Evolutionary conservation across 2,329 filamentous ascomycete species (phyloP), one percentile per base, ranked within the genome.

Genomic region (Fusarium bulbicola): DNA sequence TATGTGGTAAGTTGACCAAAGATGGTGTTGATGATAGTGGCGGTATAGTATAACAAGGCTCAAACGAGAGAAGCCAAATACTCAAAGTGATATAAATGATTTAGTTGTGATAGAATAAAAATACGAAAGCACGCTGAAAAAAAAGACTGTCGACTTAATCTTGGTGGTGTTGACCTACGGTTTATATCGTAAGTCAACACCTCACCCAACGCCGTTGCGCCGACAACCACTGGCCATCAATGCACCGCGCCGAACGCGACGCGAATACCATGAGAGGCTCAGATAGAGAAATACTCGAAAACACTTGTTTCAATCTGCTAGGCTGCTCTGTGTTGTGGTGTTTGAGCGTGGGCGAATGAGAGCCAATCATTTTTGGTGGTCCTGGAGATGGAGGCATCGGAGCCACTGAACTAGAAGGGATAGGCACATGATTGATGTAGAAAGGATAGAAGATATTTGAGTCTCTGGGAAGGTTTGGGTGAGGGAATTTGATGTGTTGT

Each of bases 31-130:
- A 59, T 36, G 34, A 21, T 39, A 52, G 34, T 30, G 21, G 45
- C 10, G 12, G 40, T 52, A 24, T 64, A 50, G 32, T 42, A 56
- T 37, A 50, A 26, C 24, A 58, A 49, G 68, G 66, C 72, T 77
- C 68, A 73, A 78, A 78, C 68, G 75, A 78, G 67, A 71, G 73
- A 74, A 74, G 72, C 66, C 69, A 60, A 70, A 42, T 32, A 36
- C 18, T 65, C 12, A 49, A 52, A 6, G 4, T 54, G 37, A 4
- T 52, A 36, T 47, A 20, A 57, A 47, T 28, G 43, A 56, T 21
- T 5, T 21, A n/a, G 16, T 46, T 28, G 28, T 14, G 46, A 45
- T n/a, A 14, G 30, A 59, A 39, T 18, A 37, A 58, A 58, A 50
- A 32, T 30, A 66, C 64, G 37, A 72, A 72, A 66, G 49, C 65